Evolutionary conservation across 805 yeast species (phyloP), one percentile per base, ranked within the genome.

Genomic region (Starmera amethionina): DNA sequence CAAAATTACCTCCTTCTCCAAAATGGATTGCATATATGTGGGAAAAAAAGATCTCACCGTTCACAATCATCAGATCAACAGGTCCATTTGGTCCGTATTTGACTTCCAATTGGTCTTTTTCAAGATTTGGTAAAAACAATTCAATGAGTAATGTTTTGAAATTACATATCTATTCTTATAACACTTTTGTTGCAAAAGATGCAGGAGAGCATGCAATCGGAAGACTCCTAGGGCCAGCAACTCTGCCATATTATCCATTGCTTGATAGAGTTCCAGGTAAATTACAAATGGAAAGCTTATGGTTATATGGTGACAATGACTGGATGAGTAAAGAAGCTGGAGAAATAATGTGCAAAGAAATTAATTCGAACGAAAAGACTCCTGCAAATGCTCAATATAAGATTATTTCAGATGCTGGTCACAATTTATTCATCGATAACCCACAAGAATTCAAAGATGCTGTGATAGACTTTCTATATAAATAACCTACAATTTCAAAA

Each of bases 241-340:
- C 79, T 0, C 43, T 68, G 18, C 73, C 84, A 0, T 68, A 72
- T 46, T 54, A 73, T 32, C 86, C 87, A 3, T 55, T 79, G 35
- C 46, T 73, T 29, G 79, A 73, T 46, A 64, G 85, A 48, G 57
- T 68, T 48, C 77, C 65, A 13, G 60, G 47, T 36, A 57, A 67
- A 38, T 51, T 43, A 46, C 42, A 48, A 35, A 46, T 49, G 29
- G 51, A 53, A 6, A 42, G 51, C 12, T 55, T 77, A 28, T 77
- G 82, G 79, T 45, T 78, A 19, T 79, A 79, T 49, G 87, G 87
- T 9, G 84, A 78, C 43, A 62, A 58, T 32, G 87, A 79, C 55
- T 79, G 87, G 87, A 79, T 79, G 86, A 73, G 74, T 44, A 72
- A 67, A 40, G 68, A 65, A 36, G 82, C 80, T 11, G 87, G 87